Base-by-base conservation (phyloP, 2,329 filamentous ascomycete genomes). In the Scopulariopsis brevicaulis region DNA sequence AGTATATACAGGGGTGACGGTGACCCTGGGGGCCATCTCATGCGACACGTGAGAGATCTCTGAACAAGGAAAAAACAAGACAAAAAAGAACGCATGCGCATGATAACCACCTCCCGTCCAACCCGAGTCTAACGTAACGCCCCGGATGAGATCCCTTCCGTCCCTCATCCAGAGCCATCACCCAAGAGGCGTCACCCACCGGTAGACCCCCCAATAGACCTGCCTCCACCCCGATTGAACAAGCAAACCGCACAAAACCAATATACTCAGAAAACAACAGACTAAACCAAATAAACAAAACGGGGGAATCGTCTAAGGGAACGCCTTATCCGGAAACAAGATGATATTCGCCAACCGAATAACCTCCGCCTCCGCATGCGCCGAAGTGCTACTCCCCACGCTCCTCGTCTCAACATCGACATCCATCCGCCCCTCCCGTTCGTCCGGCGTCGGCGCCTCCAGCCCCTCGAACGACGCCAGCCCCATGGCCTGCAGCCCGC, bases 401-500 rank as follows among this genome's bases (percentile, higher is more conserved):
- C 55, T 57, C 55, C 52, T 57, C 46, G 55, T 52, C 59, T 66
- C 66, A 35, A 65, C 64, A 10, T 18, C 60, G 57, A 35, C 59
- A 60, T n/a, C 60, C 59, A 43, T 60, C 18, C 5, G 58, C 57
- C 40, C 60, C 37, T 54, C 57, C 54, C 61, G 59, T 4, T 59
- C 35, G 14, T 59, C 43, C 28, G 53, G 62, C 56, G 60, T 57
- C 46, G 65, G 64, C 55, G 63, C 68, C 57, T 66, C 66, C 28
- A 71, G 65, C 55, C 71, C 60, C 61, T 74, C 74, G 74, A 79
- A 82, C 3, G 77, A 77, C 43, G 74, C 74, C 1, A 84, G 69
- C 0, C 81, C 81, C 80, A 84, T 83, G n/a, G 80, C 79, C 62
- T 76, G 74, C 57, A 83, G 65, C 0, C 71, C 80, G 8, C 75